A percentile compares a stretch with the other conserved stretches of the same genome.
Conservation (phyloP, 257 asterid species). For the Jacaranda copaia region DNA sequence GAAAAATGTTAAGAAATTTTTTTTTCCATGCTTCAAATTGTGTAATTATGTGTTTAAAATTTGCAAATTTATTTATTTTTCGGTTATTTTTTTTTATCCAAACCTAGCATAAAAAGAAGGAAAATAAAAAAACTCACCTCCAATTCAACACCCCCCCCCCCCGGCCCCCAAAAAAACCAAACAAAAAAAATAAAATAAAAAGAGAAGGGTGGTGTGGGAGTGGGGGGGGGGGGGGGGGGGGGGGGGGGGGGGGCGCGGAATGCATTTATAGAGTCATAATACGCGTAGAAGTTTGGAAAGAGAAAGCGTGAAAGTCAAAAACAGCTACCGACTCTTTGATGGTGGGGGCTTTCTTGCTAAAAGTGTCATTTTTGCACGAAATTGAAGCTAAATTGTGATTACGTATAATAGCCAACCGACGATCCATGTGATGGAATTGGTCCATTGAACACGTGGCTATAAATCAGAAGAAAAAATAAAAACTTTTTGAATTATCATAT, state of each 20-base stretch:
- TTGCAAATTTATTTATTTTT: too few relatives aligned
- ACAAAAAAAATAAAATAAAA: background rate
- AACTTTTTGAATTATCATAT: background rate
- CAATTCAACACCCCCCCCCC: too few relatives aligned
- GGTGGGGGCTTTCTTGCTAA: constrained; percentile 29
- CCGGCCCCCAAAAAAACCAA: too few relatives aligned
- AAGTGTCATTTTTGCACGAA: constrained; percentile 20
- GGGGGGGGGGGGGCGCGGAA: too few relatives aligned
- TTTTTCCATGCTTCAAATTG: too few relatives aligned
- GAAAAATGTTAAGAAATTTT: too few relatives aligned
- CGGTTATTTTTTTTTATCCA: too few relatives aligned
- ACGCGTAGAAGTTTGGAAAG: background rate
- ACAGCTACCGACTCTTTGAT: constrained; percentile 30
- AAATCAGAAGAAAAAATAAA: background rate
- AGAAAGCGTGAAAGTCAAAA: background rate
- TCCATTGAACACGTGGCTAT: constrained; percentile 34
- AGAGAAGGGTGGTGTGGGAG: background rate
- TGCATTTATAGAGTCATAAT: too few relatives aligned
- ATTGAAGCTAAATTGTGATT: background rate
- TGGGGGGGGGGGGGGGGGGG: too few relatives aligned
- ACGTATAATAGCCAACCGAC: constrained; percentile 27
- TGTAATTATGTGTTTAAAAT: too few relatives aligned
- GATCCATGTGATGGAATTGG: constrained; percentile 36
- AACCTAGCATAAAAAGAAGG: too few relatives aligned
- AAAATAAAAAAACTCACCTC: too few relatives aligned